Evolutionary conservation across 2,329 filamentous ascomycete species (phyloP), one percentile per base, ranked within the genome.

Genomic region (Penicillium frequentans): DNA sequence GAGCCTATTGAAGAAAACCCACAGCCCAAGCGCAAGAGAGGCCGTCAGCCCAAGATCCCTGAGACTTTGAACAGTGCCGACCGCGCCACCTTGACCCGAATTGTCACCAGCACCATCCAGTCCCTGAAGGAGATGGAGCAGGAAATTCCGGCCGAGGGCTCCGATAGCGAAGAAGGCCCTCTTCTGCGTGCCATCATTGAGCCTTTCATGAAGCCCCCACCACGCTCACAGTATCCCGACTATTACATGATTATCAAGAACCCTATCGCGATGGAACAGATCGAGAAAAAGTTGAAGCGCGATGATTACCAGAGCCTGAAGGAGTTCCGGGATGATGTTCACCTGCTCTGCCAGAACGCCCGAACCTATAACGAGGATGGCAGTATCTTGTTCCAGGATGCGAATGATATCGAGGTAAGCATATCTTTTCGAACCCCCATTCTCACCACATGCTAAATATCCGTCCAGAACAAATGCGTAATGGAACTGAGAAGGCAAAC

Each of bases 311-410:
- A 85, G 65, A 89, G 84, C 68, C 77, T 97, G 59, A 86, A 85
- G 70, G 90, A 93, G 66, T 86, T 99, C 82, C 84, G 86, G 54
- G 86, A 85, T 64, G 96, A 99, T 70, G 87, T 99, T 61, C 85
- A 87, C 50, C 78, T 93, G 61, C 84, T 99, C 75, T 95, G 93
- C 73, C 86, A 84, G 71, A 99, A 99, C 75, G 96, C 93, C 64
- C 86, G 91, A 73, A 95, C 90, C 3, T 99, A 96, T 81, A 99
- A 99, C 70, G 96, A 99, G 76, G 95, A 98, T 71, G 90, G 89
- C 56, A 97, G 93, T 75, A 81, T 96, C 67, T 84, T 99, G 53
- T 98, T 93, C 78, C 85, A 90, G 69, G 95, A 99, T 80, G 93
- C 93, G 49, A 93, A 93, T 74, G 82, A 89, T 54, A 97, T 99